Evolutionary conservation across 805 yeast genomes (phyloP).

Genomic region (Teunomyces panamensis): DNA sequence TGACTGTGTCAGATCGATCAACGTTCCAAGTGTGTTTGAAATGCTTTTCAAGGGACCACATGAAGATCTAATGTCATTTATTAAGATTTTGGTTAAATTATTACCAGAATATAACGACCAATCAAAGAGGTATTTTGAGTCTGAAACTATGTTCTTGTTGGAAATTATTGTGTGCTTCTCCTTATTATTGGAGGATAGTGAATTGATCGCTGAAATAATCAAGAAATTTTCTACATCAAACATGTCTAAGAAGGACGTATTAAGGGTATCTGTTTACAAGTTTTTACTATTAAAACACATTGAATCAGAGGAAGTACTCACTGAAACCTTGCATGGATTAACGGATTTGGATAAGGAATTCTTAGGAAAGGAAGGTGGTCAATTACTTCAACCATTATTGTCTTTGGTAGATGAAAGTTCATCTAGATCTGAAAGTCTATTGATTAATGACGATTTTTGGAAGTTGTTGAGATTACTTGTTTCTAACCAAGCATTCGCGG

Average conservation of each 20-base stretch:
- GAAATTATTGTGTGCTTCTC: slow-evolving; percentile 43
- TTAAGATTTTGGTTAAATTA: slow-evolving; percentile 22
- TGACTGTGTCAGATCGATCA: slow-evolving; percentile 77
- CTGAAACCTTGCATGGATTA: slow-evolving; percentile 7
- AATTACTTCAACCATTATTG: slow-evolving; percentile 47
- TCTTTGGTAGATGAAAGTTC: slow-evolving; percentile 45
- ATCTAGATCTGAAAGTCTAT: slow-evolving; percentile 38
- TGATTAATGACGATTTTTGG: slow-evolving; percentile 50
- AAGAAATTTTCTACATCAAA: slow-evolving; percentile 12
- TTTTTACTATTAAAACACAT: slow-evolving; percentile 42
- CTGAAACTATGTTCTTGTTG: slow-evolving; percentile 46
- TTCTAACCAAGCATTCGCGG: slow-evolving; percentile 41
- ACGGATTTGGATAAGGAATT: slow-evolving; percentile 40
- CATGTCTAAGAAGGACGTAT: slow-evolving; percentile 26
- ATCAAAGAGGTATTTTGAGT: slow-evolving; percentile 41
- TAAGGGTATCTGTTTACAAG: slow-evolving; percentile 53
- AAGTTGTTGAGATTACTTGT: slow-evolving; percentile 48
- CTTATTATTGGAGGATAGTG: slow-evolving; percentile 25
- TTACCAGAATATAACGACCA: slow-evolving; percentile 27
- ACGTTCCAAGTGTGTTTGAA: slow-evolving; percentile 54
- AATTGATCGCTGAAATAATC: slow-evolving; percentile 16
- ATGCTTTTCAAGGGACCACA: slow-evolving; percentile 40
- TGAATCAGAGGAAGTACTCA: background rate
- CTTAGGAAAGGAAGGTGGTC: slow-evolving; percentile 42
- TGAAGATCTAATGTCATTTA: slow-evolving; percentile 32